phyloP scores from a whole-genome alignment of 371 early-diverging fungal genomes.

The Actinomucor elegans region DNA sequence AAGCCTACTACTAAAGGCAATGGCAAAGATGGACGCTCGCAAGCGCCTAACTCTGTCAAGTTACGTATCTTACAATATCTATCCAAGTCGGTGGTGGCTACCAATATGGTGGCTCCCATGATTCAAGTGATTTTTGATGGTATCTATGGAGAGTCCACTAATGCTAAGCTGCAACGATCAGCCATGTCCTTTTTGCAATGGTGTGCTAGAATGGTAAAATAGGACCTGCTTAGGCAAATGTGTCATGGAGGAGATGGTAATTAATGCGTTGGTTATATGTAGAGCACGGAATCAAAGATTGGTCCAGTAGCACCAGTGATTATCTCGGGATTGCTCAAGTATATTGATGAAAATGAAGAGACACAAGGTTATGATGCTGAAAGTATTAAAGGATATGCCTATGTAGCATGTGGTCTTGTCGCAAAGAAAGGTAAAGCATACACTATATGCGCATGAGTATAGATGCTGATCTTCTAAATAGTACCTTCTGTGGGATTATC shows the following conservation, averaged over 20 bases:
- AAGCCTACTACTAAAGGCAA: conserved; percentile 18
- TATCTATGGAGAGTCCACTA: conserved; percentile 68
- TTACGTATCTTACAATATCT: conserved; percentile 64
- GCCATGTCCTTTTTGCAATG: conserved; percentile 87
- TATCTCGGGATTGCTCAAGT: conserved; percentile 72
- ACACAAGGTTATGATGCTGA: conserved; percentile 58
- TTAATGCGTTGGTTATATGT: no score
- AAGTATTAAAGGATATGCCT: conserved; percentile 80
- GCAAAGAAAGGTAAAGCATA: conserved; percentile 72
- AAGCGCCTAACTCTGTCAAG: conserved; percentile 60
- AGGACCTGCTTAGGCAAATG: no score
- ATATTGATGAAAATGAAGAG: conserved; percentile 58
- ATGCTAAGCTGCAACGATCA: conserved; percentile 63
- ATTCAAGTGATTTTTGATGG: conserved; percentile 80
- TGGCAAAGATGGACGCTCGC: conserved; percentile 28
- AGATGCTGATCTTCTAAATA: no score
- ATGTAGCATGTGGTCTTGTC: conserved; percentile 77
- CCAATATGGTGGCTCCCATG: conserved; percentile 65
- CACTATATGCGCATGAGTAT: neutral
- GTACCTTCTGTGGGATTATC: conserved; percentile 65
- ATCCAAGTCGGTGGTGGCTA: conserved; percentile 61
- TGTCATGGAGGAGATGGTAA: no score
- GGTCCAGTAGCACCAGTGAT: conserved; percentile 69
- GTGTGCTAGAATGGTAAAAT: conserved; percentile 81
- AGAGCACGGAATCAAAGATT: conserved; percentile 52